Evolutionary conservation across 2,329 filamentous ascomycete genomes (phyloP).

Genomic region (Nemania sp.): DNA sequence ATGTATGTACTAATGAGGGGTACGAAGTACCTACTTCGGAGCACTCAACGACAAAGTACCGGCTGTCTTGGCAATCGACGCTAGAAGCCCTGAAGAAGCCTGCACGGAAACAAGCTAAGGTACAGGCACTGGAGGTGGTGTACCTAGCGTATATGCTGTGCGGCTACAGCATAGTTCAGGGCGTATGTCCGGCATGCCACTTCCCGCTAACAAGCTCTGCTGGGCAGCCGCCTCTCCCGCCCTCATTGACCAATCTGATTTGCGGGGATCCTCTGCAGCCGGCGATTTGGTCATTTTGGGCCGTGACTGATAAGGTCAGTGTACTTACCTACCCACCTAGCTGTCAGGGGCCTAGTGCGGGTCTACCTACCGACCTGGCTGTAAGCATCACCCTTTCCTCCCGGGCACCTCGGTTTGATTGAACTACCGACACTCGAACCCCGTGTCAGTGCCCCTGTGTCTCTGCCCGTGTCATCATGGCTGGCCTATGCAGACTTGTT

Average conservation of each 20-base stretch:
- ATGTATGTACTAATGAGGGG: conserved; percentile 7
- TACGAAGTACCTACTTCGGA: no score
- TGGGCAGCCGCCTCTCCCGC: conserved; percentile 29
- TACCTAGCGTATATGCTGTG: conserved; percentile 22
- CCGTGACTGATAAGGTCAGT: conserved; percentile 18
- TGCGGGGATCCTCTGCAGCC: not conserved
- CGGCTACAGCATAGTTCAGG: conserved; percentile 22
- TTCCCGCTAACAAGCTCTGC: conserved; percentile 24
- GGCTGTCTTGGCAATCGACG: conserved; percentile 27
- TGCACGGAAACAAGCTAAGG: conserved; percentile 40
- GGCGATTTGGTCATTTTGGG: conserved; percentile 2
- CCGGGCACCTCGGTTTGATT: conserved; percentile 34
- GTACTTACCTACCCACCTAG: not conserved
- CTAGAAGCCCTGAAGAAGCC: conserved; percentile 46
- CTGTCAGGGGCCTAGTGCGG: conserved; percentile 16
- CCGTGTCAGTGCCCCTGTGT: not conserved
- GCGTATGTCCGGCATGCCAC: conserved; percentile 18
- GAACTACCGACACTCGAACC: conserved; percentile 30
- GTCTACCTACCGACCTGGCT: conserved; percentile 21
- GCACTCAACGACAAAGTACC: conserved; percentile 22
- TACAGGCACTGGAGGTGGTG: conserved; percentile 2
- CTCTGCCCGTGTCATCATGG: no score
- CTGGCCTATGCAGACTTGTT: not conserved
- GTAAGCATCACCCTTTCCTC: conserved; percentile 17
- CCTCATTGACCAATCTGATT: conserved; percentile 9